A percentile compares a stretch with the other conserved stretches of the same genome.
phyloP scores from a whole-genome alignment of 1,284 basidiomycete genomes.

The Ustilago lituana region DNA sequence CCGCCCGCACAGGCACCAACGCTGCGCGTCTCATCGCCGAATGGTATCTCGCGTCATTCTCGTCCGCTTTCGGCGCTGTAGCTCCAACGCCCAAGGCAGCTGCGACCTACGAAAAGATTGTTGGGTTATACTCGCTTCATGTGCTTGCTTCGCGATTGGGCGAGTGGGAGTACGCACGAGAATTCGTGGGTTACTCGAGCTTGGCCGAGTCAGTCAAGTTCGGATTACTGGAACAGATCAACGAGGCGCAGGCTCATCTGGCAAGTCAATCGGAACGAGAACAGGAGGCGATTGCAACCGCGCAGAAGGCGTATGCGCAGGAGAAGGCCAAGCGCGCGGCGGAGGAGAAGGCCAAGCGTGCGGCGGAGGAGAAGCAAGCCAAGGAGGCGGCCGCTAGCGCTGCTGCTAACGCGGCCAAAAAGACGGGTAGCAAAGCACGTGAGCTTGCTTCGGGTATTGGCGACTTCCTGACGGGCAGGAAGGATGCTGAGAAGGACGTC shows the following conservation, averaged over 20 bases:
- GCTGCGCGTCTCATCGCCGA: conserved; percentile 52
- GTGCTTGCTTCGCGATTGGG: conserved; percentile 45
- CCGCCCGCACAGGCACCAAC: conserved; percentile 31
- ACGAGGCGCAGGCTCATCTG: conserved; percentile 28
- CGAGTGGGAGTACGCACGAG: conserved; percentile 59
- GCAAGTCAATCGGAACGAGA: conserved; percentile 31
- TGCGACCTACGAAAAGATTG: conserved; percentile 49
- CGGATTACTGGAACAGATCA: conserved; percentile 44
- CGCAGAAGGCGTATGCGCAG: conserved; percentile 37
- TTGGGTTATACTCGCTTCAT: conserved; percentile 54
- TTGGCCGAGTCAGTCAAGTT: conserved; percentile 44
- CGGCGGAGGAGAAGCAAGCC: conserved; percentile 33
- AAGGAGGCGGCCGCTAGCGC: conserved; percentile 28
- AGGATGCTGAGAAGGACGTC: conserved; percentile 5
- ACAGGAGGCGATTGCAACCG: conserved; percentile 26
- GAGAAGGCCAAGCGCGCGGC: conserved; percentile 46
- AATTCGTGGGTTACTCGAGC: conserved; percentile 53
- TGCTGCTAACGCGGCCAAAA: conserved; percentile 5
- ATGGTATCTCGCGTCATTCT: conserved; percentile 51
- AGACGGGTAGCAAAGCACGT: conserved; percentile 18
- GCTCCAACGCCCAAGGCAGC: conserved; percentile 30
- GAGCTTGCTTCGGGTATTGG: conserved; percentile 28
- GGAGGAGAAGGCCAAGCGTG: conserved; percentile 41
- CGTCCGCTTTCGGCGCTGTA: conserved; percentile 27
- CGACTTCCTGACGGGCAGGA: conserved; percentile 28